Conservation (phyloP, 345 rosid species). For the Geranium rotundifolium region DNA sequence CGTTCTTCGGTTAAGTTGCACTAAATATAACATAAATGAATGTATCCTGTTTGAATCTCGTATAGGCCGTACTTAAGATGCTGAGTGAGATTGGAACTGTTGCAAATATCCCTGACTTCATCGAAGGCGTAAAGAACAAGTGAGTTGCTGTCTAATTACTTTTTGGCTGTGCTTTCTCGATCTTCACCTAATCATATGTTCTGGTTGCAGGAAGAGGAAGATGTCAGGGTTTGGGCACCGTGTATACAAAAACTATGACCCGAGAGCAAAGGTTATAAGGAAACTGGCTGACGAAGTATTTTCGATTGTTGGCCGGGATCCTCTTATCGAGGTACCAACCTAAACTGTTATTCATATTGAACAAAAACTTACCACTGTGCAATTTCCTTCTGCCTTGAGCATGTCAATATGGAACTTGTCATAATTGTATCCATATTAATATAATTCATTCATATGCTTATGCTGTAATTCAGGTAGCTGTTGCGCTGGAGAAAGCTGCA, state of each 20-base stretch:
- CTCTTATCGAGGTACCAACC: slow-evolving; percentile 76
- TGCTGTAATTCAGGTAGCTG: slow-evolving; percentile 54
- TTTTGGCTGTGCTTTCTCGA: too few species aligned
- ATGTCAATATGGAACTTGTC: neutral
- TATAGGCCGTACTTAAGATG: slow-evolving; percentile 98
- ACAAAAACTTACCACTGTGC: too few species aligned
- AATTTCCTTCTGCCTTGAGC: too few species aligned
- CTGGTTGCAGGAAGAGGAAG: slow-evolving; percentile 71
- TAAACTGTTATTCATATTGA: slow-evolving; percentile 4
- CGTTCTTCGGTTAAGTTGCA: neutral
- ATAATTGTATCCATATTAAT: too few species aligned
- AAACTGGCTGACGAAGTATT: slow-evolving; percentile 93
- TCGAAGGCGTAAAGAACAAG: slow-evolving; percentile 95
- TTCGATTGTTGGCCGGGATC: slow-evolving; percentile 91
- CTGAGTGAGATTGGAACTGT: slow-evolving; percentile 74
- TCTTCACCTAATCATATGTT: neutral
- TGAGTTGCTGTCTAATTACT: slow-evolving; percentile 8
- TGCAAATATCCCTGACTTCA: slow-evolving; percentile 86
- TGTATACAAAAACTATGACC: slow-evolving; percentile 95
- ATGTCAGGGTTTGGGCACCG: slow-evolving; percentile 99
- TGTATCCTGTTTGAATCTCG: neutral
- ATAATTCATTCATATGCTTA: neutral
- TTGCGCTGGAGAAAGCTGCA: slow-evolving; percentile 94
- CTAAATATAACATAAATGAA: neutral
- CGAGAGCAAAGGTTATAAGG: slow-evolving; percentile 87